Percentiles rank a stretch among this genome's conserved stretches.
Conservation (phyloP, 2,329 filamentous ascomycete genomes). For the Ophiostoma tasmaniense region DNA sequence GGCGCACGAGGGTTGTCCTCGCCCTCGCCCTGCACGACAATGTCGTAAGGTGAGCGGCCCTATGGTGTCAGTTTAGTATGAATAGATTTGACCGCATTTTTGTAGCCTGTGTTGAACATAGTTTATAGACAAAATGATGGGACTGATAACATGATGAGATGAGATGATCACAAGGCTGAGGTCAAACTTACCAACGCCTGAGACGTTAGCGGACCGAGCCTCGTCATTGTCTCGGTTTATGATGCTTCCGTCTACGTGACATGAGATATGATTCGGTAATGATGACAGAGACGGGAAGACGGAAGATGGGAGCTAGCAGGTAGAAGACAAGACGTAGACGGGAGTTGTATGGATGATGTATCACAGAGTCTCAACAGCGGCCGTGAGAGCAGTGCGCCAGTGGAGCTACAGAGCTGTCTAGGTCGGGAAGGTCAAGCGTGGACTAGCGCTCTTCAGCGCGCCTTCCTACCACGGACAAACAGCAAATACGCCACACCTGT, state of each 20-base stretch:
- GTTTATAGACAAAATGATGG: no score
- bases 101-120: background rate
- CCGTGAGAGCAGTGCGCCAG: background rate
- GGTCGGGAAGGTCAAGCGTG: background rate
- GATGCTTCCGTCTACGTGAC: constrained; percentile 9
- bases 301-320: background rate
- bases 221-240: constrained; percentile 36
- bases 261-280: background rate
- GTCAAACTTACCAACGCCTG: constrained; percentile 41
- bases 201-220: constrained; percentile 48
- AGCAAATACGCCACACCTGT: background rate
- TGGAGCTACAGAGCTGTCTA: background rate
- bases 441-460: no score
- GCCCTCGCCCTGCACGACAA: constrained; percentile 44
- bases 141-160: no score
- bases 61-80: constrained; percentile 22
- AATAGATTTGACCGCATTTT: background rate
- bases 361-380: background rate
- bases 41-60: constrained; percentile 54
- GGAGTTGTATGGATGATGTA: background rate
- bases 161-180: background rate
- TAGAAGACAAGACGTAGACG: background rate
- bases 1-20: constrained; percentile 34
- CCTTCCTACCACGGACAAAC: background rate
- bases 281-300: background rate